A percentile compares a stretch with the other conserved stretches of the same genome.
phyloP scores from a whole-genome alignment of 768 basidiomycete species.

The Daedaleopsis sinensis region DNA sequence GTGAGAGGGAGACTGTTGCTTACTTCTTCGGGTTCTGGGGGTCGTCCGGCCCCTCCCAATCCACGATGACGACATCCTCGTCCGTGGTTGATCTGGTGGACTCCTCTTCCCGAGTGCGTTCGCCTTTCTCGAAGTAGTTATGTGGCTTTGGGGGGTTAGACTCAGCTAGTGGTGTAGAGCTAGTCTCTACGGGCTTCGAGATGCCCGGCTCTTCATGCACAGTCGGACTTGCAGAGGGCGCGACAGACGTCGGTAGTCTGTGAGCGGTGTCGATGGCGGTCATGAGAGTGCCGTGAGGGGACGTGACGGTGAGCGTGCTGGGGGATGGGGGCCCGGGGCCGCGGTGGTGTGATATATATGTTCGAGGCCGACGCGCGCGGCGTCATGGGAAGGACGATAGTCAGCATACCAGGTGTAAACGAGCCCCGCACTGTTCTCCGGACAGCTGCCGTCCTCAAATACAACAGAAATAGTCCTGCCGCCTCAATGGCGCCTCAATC shows the following conservation, averaged over 20 bases:
- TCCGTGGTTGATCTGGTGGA: neutral
- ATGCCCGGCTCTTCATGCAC: constrained; percentile 14
- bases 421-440: too few species aligned
- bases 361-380: neutral
- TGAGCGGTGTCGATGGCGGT: neutral
- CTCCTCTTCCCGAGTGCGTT: neutral
- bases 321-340: neutral
- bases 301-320: neutral
- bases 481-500: too few species aligned
- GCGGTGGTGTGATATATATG: neutral
- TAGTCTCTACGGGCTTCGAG: constrained; percentile 9
- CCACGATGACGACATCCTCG: constrained; percentile 27
- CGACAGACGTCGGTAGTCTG: neutral
- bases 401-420: too few species aligned
- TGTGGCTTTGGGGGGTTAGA: neutral
- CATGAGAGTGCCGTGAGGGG: neutral
- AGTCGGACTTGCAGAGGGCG: constrained; percentile 15
- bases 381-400: neutral
- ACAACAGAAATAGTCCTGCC: too few species aligned
- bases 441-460: too few species aligned
- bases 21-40: constrained; percentile 39
- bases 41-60: constrained; percentile 41
- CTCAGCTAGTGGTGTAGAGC: neutral
- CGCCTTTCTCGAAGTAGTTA: neutral
- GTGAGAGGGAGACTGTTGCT: constrained; percentile 1